Base-by-base conservation (phyloP, 2,329 filamentous ascomycete species). In the Aspergillus sp. region DNA sequence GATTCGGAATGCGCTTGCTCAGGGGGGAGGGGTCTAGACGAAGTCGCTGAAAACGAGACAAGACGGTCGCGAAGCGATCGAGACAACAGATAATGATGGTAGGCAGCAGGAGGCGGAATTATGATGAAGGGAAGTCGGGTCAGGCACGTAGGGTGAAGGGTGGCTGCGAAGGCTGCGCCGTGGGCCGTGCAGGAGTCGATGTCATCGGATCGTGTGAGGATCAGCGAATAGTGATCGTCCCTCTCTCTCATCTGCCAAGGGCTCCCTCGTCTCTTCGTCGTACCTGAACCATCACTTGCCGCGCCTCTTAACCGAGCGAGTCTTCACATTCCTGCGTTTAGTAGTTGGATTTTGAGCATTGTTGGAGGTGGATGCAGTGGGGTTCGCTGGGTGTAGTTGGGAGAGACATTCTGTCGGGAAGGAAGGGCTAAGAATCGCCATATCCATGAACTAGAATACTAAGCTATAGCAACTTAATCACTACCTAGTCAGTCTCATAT, bases 141-240 rank as follows among this genome's bases (percentile, higher is more conserved):
- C 13, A 21, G 54, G 50, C 52, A 52, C 13, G 42, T 56, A 53
- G 54, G 57, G 57, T 57, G 54, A 58, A 56, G 58, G 58, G 40
- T 34, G 41, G 53, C 48, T 54, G 45, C 50, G 50, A 55, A 47
- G 53, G 48, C 52, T 49, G 55, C 63, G 57, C 54, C 60, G 58
- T 63, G 60, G 59, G 59, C 58, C 54, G 60, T 56, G 59, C 60
- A 61, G 58, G 34, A 58, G 59, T 69, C 64, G 62, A 71, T 69
- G 67, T 68, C 67, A 68, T 69, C 66, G 62, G 59, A 54, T 56
- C 58, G 14, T 55, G 47, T 58, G 63, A 61, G 57, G 49, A 64
- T 65, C 64, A 57, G 61, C 67, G 62, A 70, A 69, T 74, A 82
- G 86, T 79, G 0, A 88, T 87, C 63, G 91, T 88, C 40, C 40